Conservation (phyloP, 331 rosid species). For the Quercus phellos region DNA sequence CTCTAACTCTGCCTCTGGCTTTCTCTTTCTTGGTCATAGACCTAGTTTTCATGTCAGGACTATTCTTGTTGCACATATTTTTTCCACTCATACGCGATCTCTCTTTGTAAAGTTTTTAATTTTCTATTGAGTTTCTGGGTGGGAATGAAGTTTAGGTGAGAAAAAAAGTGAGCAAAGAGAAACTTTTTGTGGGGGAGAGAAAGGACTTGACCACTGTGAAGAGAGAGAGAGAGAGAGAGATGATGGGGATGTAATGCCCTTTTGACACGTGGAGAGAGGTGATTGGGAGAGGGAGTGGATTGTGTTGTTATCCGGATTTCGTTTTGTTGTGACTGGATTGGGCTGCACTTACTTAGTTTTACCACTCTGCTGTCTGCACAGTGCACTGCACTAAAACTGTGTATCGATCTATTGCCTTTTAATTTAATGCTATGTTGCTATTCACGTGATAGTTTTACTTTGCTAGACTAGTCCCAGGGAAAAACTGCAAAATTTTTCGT, state of each 20-base stretch:
- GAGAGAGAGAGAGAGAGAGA: not conserved
- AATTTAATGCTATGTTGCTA: no score
- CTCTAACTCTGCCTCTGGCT: no score
- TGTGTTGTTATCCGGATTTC: conserved; percentile 80
- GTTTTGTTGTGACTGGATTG: conserved; percentile 33
- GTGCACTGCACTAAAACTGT: not conserved
- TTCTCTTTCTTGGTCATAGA: not conserved
- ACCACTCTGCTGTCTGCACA: not conserved
- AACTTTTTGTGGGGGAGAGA: conserved; percentile 13
- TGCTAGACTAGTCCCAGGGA: no score
- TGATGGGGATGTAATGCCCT: conserved; percentile 28
- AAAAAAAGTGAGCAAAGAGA: conserved; percentile 26
- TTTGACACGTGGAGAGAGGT: conserved; percentile 28
- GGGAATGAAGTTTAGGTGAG: conserved; percentile 17
- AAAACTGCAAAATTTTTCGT: no score
- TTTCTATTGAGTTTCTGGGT: not conserved
- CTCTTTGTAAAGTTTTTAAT: no score
- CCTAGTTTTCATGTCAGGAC: not conserved
- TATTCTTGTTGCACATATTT: conserved; percentile 46
- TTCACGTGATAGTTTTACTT: no score
- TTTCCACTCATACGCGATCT: not conserved
- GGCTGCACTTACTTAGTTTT: not conserved
- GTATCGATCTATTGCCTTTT: not conserved
- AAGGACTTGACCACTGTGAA: not conserved
- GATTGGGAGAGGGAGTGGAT: conserved; percentile 49